Evolutionary conservation across 192 early-diverging fungal species (phyloP).

Genomic region (Coemansia sp.): DNA sequence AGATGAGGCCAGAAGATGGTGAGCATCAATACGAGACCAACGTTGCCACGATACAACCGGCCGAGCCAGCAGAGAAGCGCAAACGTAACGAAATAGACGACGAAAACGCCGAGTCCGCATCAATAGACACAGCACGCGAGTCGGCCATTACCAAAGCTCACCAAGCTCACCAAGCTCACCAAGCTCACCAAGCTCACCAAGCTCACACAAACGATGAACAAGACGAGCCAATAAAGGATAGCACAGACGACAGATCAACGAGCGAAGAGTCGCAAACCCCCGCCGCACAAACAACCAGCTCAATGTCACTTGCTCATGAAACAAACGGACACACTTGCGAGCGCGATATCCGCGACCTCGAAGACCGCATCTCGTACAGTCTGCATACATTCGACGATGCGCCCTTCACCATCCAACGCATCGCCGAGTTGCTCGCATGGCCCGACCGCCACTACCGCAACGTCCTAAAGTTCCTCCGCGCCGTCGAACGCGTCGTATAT

Average conservation of each 20-base stretch:
- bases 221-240: background rate
- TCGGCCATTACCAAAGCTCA: background rate
- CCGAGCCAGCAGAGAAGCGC: constrained; percentile 2
- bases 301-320: background rate
- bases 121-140: background rate
- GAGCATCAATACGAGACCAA: background rate
- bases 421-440: constrained; percentile 44
- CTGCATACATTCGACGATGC: constrained; percentile 50
- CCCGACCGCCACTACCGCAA: constrained; percentile 48
- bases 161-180: background rate
- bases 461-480: constrained; percentile 46
- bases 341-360: constrained; percentile 32
- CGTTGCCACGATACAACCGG: background rate
- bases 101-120: no score
- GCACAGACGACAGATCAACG: background rate
- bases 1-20: constrained; percentile 7
- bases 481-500: constrained; percentile 45
- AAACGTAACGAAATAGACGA: constrained; percentile 8
- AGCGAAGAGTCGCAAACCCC: background rate
- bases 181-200: no score
- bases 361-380: constrained; percentile 41
- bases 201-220: background rate
- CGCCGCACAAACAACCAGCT: background rate
- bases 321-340: background rate
- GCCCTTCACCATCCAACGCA: constrained; percentile 54